Evolutionary conservation across 2,329 filamentous ascomycete genomes (phyloP).

Genomic region (Thyridium curvatum): DNA sequence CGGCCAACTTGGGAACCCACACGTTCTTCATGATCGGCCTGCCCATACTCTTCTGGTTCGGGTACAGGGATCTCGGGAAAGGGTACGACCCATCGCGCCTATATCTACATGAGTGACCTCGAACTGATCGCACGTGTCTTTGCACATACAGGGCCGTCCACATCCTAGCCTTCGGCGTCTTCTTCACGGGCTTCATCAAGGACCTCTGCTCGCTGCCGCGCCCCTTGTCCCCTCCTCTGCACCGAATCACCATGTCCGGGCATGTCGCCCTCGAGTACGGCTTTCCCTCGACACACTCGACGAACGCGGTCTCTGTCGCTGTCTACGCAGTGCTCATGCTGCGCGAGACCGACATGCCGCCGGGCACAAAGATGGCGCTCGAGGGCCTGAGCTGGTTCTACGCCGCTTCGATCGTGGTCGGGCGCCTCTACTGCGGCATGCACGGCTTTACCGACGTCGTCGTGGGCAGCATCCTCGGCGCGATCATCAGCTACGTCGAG

Average conservation of each 20-base stretch:
- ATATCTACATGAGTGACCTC: neutral
- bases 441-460: slow-evolving; percentile 93
- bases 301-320: slow-evolving; percentile 92
- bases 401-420: slow-evolving; percentile 80
- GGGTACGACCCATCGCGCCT: slow-evolving; percentile 52
- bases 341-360: slow-evolving; percentile 54
- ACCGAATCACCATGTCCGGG: slow-evolving; percentile 95
- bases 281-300: slow-evolving; percentile 94
- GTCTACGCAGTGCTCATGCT: slow-evolving; percentile 69
- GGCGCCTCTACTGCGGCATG: slow-evolving; percentile 96
- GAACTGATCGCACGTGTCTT: neutral
- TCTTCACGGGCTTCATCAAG: slow-evolving; percentile 89
- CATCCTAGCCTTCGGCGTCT: slow-evolving; percentile 72
- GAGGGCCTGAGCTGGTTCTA: slow-evolving; percentile 76
- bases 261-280: slow-evolving; percentile 94
- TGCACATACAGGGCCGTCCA: slow-evolving; percentile 52
- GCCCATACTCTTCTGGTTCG: slow-evolving; percentile 95
- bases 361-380: slow-evolving; percentile 53
- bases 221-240: slow-evolving; percentile 83
- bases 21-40: slow-evolving; percentile 98
- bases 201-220: slow-evolving; percentile 89
- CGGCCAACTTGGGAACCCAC: slow-evolving; percentile 92
- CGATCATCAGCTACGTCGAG: slow-evolving; percentile 52
- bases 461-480: slow-evolving; percentile 72
- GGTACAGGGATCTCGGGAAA: slow-evolving; percentile 76